phyloP scores from a whole-genome alignment of 768 basidiomycete genomes.

The Rhizopogon rudus region DNA sequence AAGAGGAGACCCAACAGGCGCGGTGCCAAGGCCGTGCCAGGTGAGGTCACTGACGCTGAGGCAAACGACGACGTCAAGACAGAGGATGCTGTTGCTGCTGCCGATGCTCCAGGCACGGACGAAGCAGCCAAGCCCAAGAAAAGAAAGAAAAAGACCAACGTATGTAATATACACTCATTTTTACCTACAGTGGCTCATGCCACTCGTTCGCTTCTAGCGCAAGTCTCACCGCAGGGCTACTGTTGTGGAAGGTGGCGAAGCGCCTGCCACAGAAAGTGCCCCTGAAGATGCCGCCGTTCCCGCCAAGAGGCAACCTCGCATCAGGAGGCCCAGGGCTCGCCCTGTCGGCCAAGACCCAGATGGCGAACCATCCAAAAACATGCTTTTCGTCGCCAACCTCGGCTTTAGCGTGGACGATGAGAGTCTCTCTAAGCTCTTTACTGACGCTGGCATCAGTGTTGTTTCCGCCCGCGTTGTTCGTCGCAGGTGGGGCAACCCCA shows the following conservation, averaged over 20 bases:
- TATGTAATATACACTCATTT: constrained; percentile 23
- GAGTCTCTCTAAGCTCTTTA: constrained; percentile 76
- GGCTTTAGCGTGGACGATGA: constrained; percentile 91
- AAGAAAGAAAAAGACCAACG: constrained; percentile 71
- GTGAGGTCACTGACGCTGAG: constrained; percentile 87
- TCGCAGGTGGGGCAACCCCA: constrained; percentile 75
- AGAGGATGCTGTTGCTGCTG: constrained; percentile 44
- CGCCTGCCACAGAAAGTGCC: constrained; percentile 32
- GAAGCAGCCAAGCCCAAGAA: constrained; percentile 68
- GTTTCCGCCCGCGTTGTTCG: constrained; percentile 87
- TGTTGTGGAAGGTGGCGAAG: constrained; percentile 29
- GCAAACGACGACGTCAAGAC: constrained; percentile 72
- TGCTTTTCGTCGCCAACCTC: constrained; percentile 97
- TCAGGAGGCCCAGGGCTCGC: constrained; percentile 58
- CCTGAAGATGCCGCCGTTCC: constrained; percentile 31
- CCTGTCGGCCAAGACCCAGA: constrained; percentile 77
- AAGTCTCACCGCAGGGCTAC: constrained; percentile 42
- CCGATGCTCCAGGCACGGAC: constrained; percentile 42
- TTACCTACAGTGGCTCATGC: constrained; percentile 3
- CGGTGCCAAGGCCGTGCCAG: constrained; percentile 81
- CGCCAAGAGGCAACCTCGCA: constrained; percentile 43
- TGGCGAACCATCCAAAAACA: constrained; percentile 84
- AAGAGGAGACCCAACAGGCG: constrained; percentile 84
- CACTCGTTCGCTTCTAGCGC: constrained; percentile 37
- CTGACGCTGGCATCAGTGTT: constrained; percentile 77